Conservation (phyloP, 257 asterid genomes). For the Lavandula angustifolia region DNA sequence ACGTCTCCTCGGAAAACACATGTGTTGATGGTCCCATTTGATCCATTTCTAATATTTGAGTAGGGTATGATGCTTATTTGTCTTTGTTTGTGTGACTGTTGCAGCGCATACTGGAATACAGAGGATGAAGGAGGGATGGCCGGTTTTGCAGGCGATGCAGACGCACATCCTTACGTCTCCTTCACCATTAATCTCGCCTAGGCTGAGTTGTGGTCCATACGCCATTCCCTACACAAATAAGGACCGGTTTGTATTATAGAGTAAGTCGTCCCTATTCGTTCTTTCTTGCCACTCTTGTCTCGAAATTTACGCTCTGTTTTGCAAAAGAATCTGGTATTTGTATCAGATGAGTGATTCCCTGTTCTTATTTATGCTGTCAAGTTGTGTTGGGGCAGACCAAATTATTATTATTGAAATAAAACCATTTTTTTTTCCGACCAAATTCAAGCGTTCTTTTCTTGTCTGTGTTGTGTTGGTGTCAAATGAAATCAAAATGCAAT, state of each 20-base stretch:
- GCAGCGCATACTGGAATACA: constrained; percentile 81
- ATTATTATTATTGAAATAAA: constrained; percentile 19
- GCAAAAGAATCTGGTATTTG: constrained; percentile 11
- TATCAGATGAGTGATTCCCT: constrained; percentile 15
- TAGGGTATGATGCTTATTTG: constrained; percentile 18
- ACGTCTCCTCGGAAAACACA: too few species aligned
- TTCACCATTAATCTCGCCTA: constrained; percentile 82
- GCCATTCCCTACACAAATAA: constrained; percentile 32
- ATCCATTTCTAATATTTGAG: constrained; percentile 15
- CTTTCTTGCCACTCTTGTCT: constrained; percentile 14
- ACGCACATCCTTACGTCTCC: constrained; percentile 78
- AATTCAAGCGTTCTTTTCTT: not conserved
- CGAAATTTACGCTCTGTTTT: not conserved
- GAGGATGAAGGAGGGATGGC: constrained; percentile 78
- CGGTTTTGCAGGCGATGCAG: constrained; percentile 70
- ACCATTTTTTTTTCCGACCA: constrained; percentile 11
- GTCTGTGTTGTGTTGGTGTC: too few species aligned
- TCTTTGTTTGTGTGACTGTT: constrained; percentile 30
- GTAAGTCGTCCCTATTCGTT: constrained; percentile 33
- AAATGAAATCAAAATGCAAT: not conserved
- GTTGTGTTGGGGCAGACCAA: constrained; percentile 25
- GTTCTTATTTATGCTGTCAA: constrained; percentile 9
- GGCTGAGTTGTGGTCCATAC: constrained; percentile 43
- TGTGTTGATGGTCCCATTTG: not conserved
- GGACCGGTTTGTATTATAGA: constrained; percentile 45